Base-by-base conservation (phyloP, 2,329 filamentous ascomycete species). In the Aspergillus nomiae region DNA sequence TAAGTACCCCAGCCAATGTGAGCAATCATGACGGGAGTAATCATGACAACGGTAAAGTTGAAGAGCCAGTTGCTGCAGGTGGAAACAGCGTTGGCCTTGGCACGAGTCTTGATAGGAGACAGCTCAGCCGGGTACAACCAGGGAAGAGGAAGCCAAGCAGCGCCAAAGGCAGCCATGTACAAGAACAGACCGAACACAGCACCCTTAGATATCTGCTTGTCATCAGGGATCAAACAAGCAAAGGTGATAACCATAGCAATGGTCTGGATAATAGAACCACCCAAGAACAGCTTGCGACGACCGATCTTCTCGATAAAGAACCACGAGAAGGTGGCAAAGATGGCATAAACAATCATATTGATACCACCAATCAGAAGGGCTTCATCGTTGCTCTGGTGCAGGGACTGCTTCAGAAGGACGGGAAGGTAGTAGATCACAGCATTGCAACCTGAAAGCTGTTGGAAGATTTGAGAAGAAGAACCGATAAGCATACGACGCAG, bases 81-180 rank as follows among this genome's bases (percentile, higher is more conserved):
- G 0, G 82, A 84, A 10, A 85, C 75, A 1, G 84, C 83, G 70
- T 85, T 86, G 46, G 83, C 84, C 76, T 85, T 85, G 46, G 83
- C 82, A 56, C 84, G 80, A 8, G 83, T 86, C 73, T 83, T 83
- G 72, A 85, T 80, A 8, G 84, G 84, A 60, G 83, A 85, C 70
- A 85, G 76, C 65, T 85, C 85, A 55, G 84, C 81, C 0, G 83
- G 78, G 64, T 79, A 78, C 60, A 78, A 51, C 87, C 87, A 90
- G 0, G 87, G 87, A 28, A 89, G 81, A 19, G 87, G 87, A 8
- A 89, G 73, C 83, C 86, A 89, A 0, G 86, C 87, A 0, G 87
- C 87, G 38, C 88, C 89, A 66, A 90, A 90, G 60, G 87, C 88
- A 5, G 87, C 86, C 70, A 90, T 90, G 76, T 90, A 91, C 3